These are phyloP conservation scores for Ogataea chonburiensis DNA, from an alignment of 805 yeast species.

Conservation along the genomic window DNA sequence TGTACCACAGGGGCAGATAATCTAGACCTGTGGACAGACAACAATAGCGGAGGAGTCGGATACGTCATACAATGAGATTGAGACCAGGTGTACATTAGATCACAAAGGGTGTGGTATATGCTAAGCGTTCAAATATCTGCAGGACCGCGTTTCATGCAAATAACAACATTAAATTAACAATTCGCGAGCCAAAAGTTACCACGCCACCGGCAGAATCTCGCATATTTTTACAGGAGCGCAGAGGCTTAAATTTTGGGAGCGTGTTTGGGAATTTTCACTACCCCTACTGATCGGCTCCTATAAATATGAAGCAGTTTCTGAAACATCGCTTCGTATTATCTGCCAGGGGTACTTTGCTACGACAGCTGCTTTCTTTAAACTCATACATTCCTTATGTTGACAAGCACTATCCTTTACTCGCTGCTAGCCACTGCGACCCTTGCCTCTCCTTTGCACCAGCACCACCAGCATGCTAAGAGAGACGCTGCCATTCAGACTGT, in stretches of 20 bases:
- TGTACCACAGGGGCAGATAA: not conserved
- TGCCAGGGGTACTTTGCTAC: constrained; percentile 5
- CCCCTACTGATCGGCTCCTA: not conserved
- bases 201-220: not conserved
- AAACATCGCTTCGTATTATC: constrained; percentile 1
- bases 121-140: constrained; percentile 1
- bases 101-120: not conserved
- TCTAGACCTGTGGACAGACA: constrained; percentile 1
- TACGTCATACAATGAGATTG: not conserved
- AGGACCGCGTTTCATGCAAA: constrained; percentile 6
- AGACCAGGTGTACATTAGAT: too few relatives aligned
- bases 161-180: too few relatives aligned
- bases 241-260: constrained; percentile 3
- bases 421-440: constrained; percentile 17
- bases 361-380: not conserved
- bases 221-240: constrained; percentile 5
- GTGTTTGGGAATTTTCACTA: constrained; percentile 7
- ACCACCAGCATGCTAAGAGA: constrained; percentile 46
- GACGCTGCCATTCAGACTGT: constrained; percentile 41
- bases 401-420: constrained; percentile 11
- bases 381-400: constrained; percentile 10
- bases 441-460: constrained; percentile 41
- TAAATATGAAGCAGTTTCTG: constrained; percentile 6
- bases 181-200: too few relatives aligned
- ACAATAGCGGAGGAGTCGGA: not conserved